Percentiles rank a stretch among this genome's conserved stretches.
Conservation (phyloP, 2,329 filamentous ascomycete genomes). For the Arthrobotrys entomopaga region DNA sequence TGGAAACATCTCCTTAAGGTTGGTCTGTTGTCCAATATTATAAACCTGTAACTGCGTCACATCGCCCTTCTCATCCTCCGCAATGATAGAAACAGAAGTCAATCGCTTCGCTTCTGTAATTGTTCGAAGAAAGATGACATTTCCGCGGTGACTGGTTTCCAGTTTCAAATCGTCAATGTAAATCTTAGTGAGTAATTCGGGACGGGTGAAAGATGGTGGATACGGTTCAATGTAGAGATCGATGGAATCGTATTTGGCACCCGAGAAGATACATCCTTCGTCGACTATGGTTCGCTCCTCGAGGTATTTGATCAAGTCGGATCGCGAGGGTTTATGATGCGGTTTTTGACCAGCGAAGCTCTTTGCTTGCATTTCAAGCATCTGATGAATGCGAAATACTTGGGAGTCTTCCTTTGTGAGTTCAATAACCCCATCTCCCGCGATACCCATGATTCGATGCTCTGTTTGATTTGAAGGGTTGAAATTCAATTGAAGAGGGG, state of each 20-base stretch:
- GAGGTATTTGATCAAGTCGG: conserved; percentile 7
- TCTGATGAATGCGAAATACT: conserved; percentile 4
- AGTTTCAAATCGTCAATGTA: conserved; percentile 14
- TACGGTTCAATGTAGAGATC: conserved; percentile 38
- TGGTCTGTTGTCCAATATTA: neutral
- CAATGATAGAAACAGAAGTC: conserved; percentile 13
- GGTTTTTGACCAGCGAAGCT: conserved; percentile 2
- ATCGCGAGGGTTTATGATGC: neutral
- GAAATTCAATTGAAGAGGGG: too few species aligned
- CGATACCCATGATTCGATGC: too few species aligned
- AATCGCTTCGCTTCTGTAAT: conserved; percentile 12
- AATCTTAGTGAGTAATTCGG: conserved; percentile 12
- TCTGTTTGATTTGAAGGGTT: too few species aligned
- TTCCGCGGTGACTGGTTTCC: conserved; percentile 14
- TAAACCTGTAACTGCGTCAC: conserved; percentile 30
- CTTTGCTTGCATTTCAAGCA: neutral
- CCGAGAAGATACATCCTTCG: conserved; percentile 17
- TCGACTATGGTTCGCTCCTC: neutral
- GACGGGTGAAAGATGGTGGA: neutral
- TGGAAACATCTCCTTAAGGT: conserved; percentile 22
- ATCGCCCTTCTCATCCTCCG: conserved; percentile 22
- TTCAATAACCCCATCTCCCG: too few species aligned
- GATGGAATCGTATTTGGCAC: neutral
- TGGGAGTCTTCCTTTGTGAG: too few species aligned
- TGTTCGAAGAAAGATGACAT: conserved; percentile 24